These are phyloP conservation scores for Phytophthora europaea DNA, from an alignment of 352 stramenopile genomes.

Conservation along the genomic window DNA sequence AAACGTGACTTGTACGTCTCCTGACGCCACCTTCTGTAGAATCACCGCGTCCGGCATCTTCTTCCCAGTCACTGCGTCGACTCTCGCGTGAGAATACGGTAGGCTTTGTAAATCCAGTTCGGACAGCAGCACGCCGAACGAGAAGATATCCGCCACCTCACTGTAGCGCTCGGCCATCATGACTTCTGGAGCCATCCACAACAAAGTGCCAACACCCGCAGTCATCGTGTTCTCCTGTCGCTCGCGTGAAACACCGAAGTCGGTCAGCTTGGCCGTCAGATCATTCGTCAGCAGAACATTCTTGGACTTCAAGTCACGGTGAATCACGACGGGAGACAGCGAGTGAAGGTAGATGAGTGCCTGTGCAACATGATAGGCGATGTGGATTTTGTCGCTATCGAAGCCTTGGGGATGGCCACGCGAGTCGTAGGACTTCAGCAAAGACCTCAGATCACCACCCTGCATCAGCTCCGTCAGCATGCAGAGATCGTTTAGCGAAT, in stretches of 20 bases:
- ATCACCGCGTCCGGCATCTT: slow-evolving; percentile 31
- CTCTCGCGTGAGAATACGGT: slow-evolving; percentile 17
- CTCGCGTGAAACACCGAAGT: not conserved
- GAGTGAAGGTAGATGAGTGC: too few species aligned
- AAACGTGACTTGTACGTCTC: slow-evolving; percentile 23
- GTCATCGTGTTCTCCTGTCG: not conserved
- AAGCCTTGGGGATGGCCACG: too few species aligned
- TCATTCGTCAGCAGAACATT: not conserved
- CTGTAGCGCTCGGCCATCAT: slow-evolving; percentile 16
- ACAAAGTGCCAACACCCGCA: not conserved
- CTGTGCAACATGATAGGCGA: too few species aligned
- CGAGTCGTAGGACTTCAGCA: not conserved
- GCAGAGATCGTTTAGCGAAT: not conserved
- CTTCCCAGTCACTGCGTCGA: slow-evolving; percentile 5
- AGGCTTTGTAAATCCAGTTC: not conserved
- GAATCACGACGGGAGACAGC: too few species aligned
- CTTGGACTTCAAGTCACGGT: not conserved
- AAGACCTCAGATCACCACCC: not conserved
- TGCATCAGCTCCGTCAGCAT: not conserved
- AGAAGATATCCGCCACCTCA: slow-evolving; percentile 1
- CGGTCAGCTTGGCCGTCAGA: not conserved
- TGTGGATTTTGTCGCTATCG: too few species aligned
- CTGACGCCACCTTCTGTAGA: slow-evolving; percentile 26
- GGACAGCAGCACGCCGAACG: slow-evolving; percentile 5
- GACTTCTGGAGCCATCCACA: not conserved